A percentile compares a stretch with the other conserved stretches of the same genome.
Evolutionary conservation across 2,329 filamentous ascomycete genomes (phyloP).

Genomic region (Microsporum audouinii): DNA sequence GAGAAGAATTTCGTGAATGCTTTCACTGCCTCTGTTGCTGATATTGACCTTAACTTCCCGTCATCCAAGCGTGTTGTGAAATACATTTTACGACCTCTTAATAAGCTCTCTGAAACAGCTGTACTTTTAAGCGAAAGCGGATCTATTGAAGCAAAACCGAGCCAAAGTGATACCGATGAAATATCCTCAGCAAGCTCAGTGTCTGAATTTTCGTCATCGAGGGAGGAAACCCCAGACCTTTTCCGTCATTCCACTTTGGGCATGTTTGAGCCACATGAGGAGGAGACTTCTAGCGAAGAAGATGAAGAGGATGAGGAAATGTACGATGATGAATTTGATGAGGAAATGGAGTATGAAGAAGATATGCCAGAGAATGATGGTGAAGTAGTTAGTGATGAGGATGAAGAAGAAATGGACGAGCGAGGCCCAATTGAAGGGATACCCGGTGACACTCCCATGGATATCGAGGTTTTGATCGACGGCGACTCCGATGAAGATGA

Average conservation of each 20-base stretch:
- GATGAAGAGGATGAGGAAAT: conserved; percentile 72
- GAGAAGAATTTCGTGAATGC: conserved; percentile 91
- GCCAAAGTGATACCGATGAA: conserved; percentile 71
- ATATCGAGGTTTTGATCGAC: conserved; percentile 83
- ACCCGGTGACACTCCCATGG: conserved; percentile 49
- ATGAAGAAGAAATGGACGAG: conserved; percentile 65
- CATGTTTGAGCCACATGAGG: conserved; percentile 76
- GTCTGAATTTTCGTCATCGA: conserved; percentile 73
- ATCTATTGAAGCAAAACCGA: conserved; percentile 55
- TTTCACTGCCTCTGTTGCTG: conserved; percentile 81
- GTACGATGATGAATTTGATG: conserved; percentile 79
- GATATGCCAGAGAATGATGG: conserved; percentile 68
- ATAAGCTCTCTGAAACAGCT: conserved; percentile 75
- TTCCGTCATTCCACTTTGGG: conserved; percentile 93
- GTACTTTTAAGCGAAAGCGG: conserved; percentile 74
- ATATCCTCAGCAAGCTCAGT: conserved; percentile 78
- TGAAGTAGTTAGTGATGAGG: conserved; percentile 80
- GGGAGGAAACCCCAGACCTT: conserved; percentile 90
- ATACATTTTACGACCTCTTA: conserved; percentile 83
- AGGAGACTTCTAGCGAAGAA: conserved; percentile 63
- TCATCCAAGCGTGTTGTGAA: conserved; percentile 90
- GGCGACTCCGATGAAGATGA: conserved; percentile 52
- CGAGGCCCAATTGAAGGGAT: conserved; percentile 63
- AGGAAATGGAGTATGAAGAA: conserved; percentile 89
- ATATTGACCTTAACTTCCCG: conserved; percentile 90